Evolutionary conservation across 345 rosid species (phyloP), one percentile per base, ranked within the genome.

Genomic region (Eucalyptus sp.): DNA sequence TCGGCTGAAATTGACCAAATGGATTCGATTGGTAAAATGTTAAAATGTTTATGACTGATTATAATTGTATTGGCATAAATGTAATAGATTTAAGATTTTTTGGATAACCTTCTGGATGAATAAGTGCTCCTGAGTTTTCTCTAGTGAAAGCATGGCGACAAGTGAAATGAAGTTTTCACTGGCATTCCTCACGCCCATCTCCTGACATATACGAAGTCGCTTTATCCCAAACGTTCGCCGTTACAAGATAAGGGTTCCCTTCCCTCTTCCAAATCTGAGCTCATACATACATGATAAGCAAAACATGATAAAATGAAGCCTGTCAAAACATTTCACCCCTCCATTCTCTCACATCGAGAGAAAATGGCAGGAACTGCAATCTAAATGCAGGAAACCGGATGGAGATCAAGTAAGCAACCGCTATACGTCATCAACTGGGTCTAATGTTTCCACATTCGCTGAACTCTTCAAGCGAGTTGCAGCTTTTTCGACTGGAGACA

Each of bases 401-500:
- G 48, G 48, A 41, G 83, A 37, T 37, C 4, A 37, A 76, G 10
- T 76, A 37, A 76, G 83, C 83, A 41, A 41, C 48, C 37, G 3
- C 29, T 58, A 86, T 27, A 50, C 29, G 25, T 86, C 54, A 54
- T 17, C 84, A 46, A 62, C 89, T 25, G 41, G 64, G 79, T 48
- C 50, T 6, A 88, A 89, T 9, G 88, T 85, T 90, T 95, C 95
- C 33, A 56, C 93, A 9, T 90, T 91, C 17, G 95, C 91, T 5
- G 95, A 95, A 25, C 80, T 83, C 90, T 91, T 92, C 90, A 96
- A 90, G 10, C 99, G 92, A 10, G 92, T 88, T 25, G 90, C 91
- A 56, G 96, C 96, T 44, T 93, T 96, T 90, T 88, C 94, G 66
- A 96, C 97, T 97, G 96, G 71, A 41, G 87, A 66, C 88, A 81